phyloP scores from a whole-genome alignment of 2,329 filamentous ascomycete genomes.

The Phaeoacremonium minimum region DNA sequence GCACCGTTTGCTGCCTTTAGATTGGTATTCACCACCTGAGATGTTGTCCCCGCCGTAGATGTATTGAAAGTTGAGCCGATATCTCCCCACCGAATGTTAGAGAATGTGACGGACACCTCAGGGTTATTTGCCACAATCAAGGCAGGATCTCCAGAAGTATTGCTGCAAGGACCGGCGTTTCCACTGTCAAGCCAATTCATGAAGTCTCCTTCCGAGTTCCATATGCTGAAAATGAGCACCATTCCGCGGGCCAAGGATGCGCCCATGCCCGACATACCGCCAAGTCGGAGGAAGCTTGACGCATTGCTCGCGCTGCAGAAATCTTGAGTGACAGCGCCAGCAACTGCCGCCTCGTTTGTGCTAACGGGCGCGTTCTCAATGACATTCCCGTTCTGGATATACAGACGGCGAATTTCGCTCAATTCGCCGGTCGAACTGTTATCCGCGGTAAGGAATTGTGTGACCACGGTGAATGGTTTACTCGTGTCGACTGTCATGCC shows the following conservation, averaged over 20 bases:
- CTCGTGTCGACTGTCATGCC: conserved; percentile 18
- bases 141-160: conserved; percentile 1
- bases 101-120: neutral
- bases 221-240: conserved; percentile 2
- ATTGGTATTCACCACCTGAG: no score
- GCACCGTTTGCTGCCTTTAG: no score
- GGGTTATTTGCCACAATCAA: neutral
- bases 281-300: conserved; percentile 1
- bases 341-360: conserved; percentile 11
- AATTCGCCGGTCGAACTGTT: conserved; percentile 21
- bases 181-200: conserved; percentile 1
- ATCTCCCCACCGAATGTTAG: no score
- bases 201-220: conserved; percentile 2
- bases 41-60: no score
- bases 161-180: neutral
- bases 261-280: neutral
- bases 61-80: no score
- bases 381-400: conserved; percentile 40
- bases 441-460: conserved; percentile 36
- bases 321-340: conserved; percentile 13
- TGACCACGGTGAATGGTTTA: conserved; percentile 33
- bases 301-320: conserved; percentile 11
- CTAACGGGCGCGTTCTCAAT: conserved; percentile 30
- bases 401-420: conserved; percentile 40
- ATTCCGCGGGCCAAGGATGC: conserved; percentile 1